A percentile compares a stretch with the other conserved stretches of the same genome.
Conservation (phyloP, 352 stramenopile species). For the Nothophytophthora sp. region DNA sequence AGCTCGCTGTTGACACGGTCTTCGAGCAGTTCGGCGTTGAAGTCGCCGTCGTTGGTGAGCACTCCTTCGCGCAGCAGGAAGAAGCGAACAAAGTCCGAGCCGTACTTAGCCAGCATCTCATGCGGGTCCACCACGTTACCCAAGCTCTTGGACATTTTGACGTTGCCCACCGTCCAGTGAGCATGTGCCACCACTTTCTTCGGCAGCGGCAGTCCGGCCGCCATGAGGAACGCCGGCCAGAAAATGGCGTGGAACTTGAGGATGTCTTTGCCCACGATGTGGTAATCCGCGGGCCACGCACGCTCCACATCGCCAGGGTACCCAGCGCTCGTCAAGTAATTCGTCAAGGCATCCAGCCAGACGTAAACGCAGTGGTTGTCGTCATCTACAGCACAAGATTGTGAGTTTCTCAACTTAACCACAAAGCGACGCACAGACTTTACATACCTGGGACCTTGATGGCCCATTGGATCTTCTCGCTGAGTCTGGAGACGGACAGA, state of each 20-base stretch:
- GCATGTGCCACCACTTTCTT: slow-evolving; percentile 97
- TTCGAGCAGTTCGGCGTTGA: slow-evolving; percentile 84
- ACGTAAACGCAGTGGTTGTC: slow-evolving; percentile 98
- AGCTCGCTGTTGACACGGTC: slow-evolving; percentile 97
- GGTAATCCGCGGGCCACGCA: slow-evolving; percentile 78
- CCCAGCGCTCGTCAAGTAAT: slow-evolving; percentile 97
- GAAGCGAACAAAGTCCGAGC: slow-evolving; percentile 94
- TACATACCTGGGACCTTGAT: slow-evolving; percentile 90
- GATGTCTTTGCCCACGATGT: slow-evolving; percentile 99
- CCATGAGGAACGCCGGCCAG: slow-evolving; percentile 98
- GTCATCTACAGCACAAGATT: slow-evolving; percentile 33
- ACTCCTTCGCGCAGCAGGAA: slow-evolving; percentile 91
- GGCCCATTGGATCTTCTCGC: slow-evolving; percentile 96
- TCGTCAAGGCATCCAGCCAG: slow-evolving; percentile 99
- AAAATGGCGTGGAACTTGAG: slow-evolving; percentile 99
- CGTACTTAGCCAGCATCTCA: slow-evolving; percentile 91
- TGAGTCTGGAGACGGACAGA: slow-evolving; percentile 96
- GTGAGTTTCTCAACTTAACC: neutral
- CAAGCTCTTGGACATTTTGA: slow-evolving; percentile 99
- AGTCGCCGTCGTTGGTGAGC: slow-evolving; percentile 95
- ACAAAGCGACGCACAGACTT: neutral
- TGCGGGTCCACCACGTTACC: slow-evolving; percentile 98
- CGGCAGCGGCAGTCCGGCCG: slow-evolving; percentile 90
- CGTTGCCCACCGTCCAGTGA: slow-evolving; percentile 98
- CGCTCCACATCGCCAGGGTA: slow-evolving; percentile 73